Evolutionary conservation across 1,284 basidiomycete genomes (phyloP), one percentile per base, ranked within the genome.

Genomic region (Naganishia sp.): DNA sequence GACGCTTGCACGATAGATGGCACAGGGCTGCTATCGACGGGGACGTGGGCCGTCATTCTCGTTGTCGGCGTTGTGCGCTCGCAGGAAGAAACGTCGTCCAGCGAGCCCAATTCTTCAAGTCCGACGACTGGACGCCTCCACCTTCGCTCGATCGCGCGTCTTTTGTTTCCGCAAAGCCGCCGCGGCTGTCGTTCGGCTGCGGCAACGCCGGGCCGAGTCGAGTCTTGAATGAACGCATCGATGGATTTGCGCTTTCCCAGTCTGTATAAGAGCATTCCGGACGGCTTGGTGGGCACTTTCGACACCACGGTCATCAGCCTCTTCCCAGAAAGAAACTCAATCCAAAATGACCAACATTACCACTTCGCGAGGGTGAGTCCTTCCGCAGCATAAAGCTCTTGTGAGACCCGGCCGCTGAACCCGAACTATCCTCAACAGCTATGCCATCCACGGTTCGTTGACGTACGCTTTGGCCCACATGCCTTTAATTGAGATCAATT

Each of bases 371-470:
- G 63, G 63, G 63, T 64, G 25, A 36, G 48, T 46, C 28, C 16
- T 25, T 36, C 16, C 39, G 36, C 21, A 21, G 21, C 54, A 15
- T 48, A 2, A 25, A 28, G 28, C 28, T 28, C 43, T 33, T 57
- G 1, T 42, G 15, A 5, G 11, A 16, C 36, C 6, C 15, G 28
- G 28, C 28, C 28, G n/a, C 31, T 11, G 31, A 39, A 2, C 16
- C 16, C 55, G 36, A 18, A 11, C 16, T 28, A 36, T 21, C 28
- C 28, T 3, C 28, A 28, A 28, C 44, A 64, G 66, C 54, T 67
- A 67, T 61, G 66, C 66, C 46, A 67, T 67, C 60, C 66, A 67
- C 46, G 66, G 60, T 55, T 21, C 63, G 52, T 52, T 18, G 10
- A 1, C 31, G n/a, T n/a, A 15, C 9, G 4, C 4, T 15, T 1